A percentile compares a stretch with the other conserved stretches of the same genome.
phyloP scores from a whole-genome alignment of 352 stramenopile genomes.

The Phytophthora brassicae region DNA sequence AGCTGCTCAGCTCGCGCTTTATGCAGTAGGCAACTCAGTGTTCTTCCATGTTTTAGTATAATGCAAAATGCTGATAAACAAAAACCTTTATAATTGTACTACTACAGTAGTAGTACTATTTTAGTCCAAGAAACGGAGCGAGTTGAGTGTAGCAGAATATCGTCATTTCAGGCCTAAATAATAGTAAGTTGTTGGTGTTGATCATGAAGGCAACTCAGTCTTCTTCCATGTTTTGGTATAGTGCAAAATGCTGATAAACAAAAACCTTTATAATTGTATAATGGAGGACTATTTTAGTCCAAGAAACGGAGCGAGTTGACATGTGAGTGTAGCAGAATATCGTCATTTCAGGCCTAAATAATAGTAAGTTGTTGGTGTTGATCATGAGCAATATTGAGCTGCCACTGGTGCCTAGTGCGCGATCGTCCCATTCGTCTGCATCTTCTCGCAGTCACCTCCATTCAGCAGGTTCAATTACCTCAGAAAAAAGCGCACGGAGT shows the following conservation, averaged over 20 bases:
- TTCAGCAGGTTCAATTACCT: constrained; percentile 44
- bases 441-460: constrained; percentile 44
- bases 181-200: too few species aligned
- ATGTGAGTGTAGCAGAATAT: constrained; percentile 9
- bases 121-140: constrained; percentile 30
- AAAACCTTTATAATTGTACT: too few species aligned
- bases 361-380: constrained; percentile 18
- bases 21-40: constrained; percentile 67
- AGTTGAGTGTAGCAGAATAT: constrained; percentile 2
- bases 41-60: constrained; percentile 78
- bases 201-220: constrained; percentile 51
- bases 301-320: constrained; percentile 22
- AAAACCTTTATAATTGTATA: too few species aligned
- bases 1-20: constrained; percentile 56
- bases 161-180: not conserved
- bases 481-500: constrained; percentile 39
- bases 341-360: constrained; percentile 4
- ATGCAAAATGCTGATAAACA: too few species aligned
- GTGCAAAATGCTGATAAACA: too few species aligned
- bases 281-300: constrained; percentile 31
- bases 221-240: constrained; percentile 81
- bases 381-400: constrained; percentile 57
- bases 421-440: constrained; percentile 42
- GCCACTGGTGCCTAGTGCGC: constrained; percentile 47
- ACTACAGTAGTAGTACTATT: constrained; percentile 19